Percentiles rank a stretch among this genome's conserved stretches.
phyloP scores from a whole-genome alignment of 2,329 filamentous ascomycete genomes.

The Arthroderma sp. region DNA sequence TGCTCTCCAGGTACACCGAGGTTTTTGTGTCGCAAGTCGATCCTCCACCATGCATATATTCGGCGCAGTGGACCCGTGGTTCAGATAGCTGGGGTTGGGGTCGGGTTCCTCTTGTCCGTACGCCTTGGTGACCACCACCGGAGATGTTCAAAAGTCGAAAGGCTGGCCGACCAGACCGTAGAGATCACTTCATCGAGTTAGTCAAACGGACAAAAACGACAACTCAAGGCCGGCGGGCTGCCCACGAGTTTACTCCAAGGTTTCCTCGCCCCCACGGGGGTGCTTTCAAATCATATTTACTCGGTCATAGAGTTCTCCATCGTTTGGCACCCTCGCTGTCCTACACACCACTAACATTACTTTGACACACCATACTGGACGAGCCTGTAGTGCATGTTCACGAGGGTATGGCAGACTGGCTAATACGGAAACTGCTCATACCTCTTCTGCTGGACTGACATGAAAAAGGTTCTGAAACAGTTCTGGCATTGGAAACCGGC shows the following conservation, averaged over 20 bases:
- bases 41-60: conserved; percentile 4
- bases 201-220: not conserved
- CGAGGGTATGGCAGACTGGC: conserved; percentile 2
- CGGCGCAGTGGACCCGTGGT: not conserved
- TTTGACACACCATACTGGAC: not conserved
- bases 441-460: not conserved
- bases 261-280: not conserved
- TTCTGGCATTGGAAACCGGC: not conserved
- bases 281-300: not conserved
- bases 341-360: conserved; percentile 1
- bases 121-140: not conserved
- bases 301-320: not conserved
- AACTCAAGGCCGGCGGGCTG: not conserved
- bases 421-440: not conserved
- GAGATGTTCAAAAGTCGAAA: not conserved
- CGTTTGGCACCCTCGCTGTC: not conserved
- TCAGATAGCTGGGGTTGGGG: not conserved
- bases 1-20: not conserved
- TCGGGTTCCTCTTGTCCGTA: not conserved
- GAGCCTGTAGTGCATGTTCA: not conserved
- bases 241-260: not conserved
- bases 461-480: not conserved
- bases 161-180: not conserved
- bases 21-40: conserved; percentile 1
- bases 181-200: not conserved